Evolutionary conservation across 192 early-diverging fungal genomes (phyloP).

Genomic region (Neocallimastix lanati): DNA sequence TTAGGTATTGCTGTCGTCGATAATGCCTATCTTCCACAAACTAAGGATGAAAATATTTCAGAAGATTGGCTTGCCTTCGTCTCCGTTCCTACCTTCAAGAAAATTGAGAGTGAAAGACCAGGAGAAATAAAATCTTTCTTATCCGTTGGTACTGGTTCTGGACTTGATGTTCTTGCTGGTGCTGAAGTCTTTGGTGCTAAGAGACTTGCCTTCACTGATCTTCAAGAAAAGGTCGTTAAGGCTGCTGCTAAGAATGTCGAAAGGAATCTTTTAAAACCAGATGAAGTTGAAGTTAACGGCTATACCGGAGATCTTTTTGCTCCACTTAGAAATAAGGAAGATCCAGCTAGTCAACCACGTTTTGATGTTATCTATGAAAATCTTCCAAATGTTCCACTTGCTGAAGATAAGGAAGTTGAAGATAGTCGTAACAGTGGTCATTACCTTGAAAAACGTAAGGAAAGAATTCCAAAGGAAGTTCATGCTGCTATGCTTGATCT

Average conservation of each 20-base stretch:
- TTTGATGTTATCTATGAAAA: background rate
- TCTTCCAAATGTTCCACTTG: background rate
- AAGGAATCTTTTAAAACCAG: background rate
- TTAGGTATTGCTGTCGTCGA: background rate
- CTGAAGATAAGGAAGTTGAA: background rate
- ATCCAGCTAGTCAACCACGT: background rate
- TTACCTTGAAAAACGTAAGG: background rate
- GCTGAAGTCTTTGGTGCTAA: background rate
- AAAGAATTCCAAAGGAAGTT: background rate
- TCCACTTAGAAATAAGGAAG: background rate
- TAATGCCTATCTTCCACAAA: background rate
- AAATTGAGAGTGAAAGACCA: background rate
- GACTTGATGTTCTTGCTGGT: background rate
- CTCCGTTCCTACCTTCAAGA: background rate
- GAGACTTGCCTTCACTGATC: background rate
- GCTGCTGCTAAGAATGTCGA: background rate
- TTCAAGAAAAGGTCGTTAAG: background rate
- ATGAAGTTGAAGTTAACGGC: background rate
- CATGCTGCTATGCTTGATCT: background rate
- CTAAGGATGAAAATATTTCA: background rate
- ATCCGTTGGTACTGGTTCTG: background rate
- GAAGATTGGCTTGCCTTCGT: background rate
- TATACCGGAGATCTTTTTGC: background rate
- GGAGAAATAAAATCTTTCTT: background rate
- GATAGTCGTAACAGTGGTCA: background rate